Conservation (phyloP, 1,284 basidiomycete genomes). For the Megacollybia platyphylla region DNA sequence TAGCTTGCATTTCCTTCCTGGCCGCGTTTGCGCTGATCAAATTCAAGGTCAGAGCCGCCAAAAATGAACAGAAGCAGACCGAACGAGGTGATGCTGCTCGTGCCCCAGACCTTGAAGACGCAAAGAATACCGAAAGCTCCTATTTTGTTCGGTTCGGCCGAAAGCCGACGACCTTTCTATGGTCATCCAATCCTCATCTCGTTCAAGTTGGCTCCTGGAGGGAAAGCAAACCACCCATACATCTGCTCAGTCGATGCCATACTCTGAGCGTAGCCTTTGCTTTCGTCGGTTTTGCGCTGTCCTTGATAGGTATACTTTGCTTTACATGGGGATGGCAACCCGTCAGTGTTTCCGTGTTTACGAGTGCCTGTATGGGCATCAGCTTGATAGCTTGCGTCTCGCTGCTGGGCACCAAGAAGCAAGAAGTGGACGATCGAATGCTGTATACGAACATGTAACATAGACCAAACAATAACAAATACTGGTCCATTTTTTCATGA, state of each 20-base stretch:
- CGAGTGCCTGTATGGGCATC: constrained; percentile 23
- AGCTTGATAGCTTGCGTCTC: constrained; percentile 18
- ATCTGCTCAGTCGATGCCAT: constrained; percentile 36
- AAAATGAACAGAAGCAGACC: constrained; percentile 21
- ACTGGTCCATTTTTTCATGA: neutral
- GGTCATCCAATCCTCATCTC: constrained; percentile 28
- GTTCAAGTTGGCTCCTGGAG: constrained; percentile 30
- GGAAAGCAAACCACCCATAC: constrained; percentile 21
- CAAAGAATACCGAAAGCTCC: constrained; percentile 2
- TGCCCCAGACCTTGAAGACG: no score
- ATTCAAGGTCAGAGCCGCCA: constrained; percentile 40
- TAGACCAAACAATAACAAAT: neutral
- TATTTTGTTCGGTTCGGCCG: constrained; percentile 10
- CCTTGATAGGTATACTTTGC: constrained; percentile 33
- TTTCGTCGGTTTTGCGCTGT: constrained; percentile 37
- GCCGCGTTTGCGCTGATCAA: constrained; percentile 43
- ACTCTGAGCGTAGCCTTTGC: constrained; percentile 33
- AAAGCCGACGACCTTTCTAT: constrained; percentile 5
- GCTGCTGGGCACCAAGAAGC: constrained; percentile 4
- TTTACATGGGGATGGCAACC: constrained; percentile 38
- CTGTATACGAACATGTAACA: neutral
- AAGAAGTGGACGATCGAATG: neutral
- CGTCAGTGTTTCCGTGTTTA: constrained; percentile 25
- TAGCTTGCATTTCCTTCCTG: constrained; percentile 45
- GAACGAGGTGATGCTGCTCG: constrained; percentile 6